These are phyloP conservation scores for Zygnema cylindricum DNA, from an alignment of 139 green algal species.

Conservation along the genomic window DNA sequence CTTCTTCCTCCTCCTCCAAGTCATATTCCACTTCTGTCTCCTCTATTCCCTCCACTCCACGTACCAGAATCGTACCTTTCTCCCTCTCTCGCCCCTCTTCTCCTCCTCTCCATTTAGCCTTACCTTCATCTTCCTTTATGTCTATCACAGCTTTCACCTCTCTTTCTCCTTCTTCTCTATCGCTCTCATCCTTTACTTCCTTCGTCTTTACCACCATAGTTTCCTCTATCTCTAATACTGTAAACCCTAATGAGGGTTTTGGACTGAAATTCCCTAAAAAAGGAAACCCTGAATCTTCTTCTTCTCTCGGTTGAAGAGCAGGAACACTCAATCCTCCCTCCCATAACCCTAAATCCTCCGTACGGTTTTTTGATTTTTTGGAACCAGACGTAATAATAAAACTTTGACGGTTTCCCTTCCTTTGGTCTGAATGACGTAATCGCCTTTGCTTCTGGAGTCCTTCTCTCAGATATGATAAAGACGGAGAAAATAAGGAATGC, in stretches of 20 bases:
- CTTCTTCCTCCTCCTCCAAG: slow-evolving; percentile 23
- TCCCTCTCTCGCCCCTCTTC: too few relatives aligned
- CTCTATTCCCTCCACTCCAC: background rate
- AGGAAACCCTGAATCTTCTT: too few relatives aligned
- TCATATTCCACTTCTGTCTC: slow-evolving; percentile 11
- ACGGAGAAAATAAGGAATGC: background rate
- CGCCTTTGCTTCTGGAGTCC: background rate
- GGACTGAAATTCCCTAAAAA: too few relatives aligned
- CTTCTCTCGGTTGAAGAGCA: background rate
- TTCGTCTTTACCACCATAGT: background rate
- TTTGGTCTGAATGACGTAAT: background rate
- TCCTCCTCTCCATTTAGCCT: too few relatives aligned
- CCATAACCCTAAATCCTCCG: background rate
- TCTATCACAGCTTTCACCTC: background rate
- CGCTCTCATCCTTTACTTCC: background rate
- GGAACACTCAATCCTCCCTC: background rate
- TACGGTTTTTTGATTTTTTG: background rate
- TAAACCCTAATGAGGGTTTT: too few relatives aligned
- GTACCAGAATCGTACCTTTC: background rate
- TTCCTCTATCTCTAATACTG: too few relatives aligned
- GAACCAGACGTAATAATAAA: background rate
- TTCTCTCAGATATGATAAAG: background rate
- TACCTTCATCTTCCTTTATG: background rate
- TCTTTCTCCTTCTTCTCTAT: background rate
- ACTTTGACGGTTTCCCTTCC: background rate